These are phyloP conservation scores for Ophiostoma angusticollis DNA, from an alignment of 2,329 filamentous ascomycete genomes.

Conservation along the genomic window DNA sequence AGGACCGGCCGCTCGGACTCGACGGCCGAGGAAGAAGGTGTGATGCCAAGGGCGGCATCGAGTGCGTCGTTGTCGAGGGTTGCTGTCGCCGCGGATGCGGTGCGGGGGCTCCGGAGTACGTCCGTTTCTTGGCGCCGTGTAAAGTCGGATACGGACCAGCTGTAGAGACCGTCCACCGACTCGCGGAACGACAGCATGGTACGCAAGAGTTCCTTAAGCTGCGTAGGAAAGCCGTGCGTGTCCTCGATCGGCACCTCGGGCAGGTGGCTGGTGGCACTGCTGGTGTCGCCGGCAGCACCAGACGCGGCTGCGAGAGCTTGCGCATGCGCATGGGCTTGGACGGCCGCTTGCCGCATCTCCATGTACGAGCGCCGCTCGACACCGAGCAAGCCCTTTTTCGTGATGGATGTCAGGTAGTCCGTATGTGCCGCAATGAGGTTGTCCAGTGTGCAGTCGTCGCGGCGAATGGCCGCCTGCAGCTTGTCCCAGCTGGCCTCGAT, in stretches of 20 bases:
- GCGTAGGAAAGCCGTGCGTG: conserved; percentile 66
- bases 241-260: conserved; percentile 44
- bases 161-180: conserved; percentile 85
- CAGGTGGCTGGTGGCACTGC: conserved; percentile 25
- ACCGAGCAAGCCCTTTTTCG: conserved; percentile 85
- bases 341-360: conserved; percentile 21
- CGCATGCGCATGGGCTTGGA: conserved; percentile 22
- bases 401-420: conserved; percentile 84
- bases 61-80: conserved; percentile 29
- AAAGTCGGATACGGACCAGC: conserved; percentile 89
- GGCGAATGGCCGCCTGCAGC: conserved; percentile 67
- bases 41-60: conserved; percentile 50
- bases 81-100: conserved; percentile 12
- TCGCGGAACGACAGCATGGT: conserved; percentile 92
- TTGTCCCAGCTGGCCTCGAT: conserved; percentile 94
- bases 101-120: conserved; percentile 40
- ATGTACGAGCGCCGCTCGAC: conserved; percentile 40
- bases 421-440: conserved; percentile 89
- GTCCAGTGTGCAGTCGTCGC: conserved; percentile 77
- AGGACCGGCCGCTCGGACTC: conserved; percentile 57
- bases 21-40: conserved; percentile 42
- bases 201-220: conserved; percentile 84
- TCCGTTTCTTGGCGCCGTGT: conserved; percentile 77
- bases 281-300: conserved; percentile 18
- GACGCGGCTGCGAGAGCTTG: conserved; percentile 51